Base-by-base conservation (phyloP, 768 basidiomycete genomes). In the Amanita rimosa region DNA sequence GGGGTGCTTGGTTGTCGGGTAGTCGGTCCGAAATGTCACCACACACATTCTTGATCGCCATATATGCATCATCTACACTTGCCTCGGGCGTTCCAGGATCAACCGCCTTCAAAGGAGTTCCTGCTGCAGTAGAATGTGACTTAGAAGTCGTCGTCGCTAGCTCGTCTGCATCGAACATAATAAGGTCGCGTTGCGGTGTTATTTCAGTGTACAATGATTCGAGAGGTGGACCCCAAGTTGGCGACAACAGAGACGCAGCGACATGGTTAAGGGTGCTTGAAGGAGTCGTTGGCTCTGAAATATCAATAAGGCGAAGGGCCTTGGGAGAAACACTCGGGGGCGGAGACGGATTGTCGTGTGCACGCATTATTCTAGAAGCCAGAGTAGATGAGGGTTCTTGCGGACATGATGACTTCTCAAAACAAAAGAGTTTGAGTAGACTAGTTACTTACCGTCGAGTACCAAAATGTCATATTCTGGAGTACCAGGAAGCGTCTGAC, bases 381-480 rank as follows among this genome's bases (percentile, higher is more conserved):
- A 89, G 66, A 4, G 72, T 70, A 48, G 83, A 81, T 2, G 83
- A 75, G 7, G 83, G 84, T 58, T 87, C 85, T 78, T 53, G 14
- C 17, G 19, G 37, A 33, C 36, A 45, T 55, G 39, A 40, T 43
- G 38, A 52, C 35, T 50, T 42, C 46, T 31, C 49, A 24, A 44
- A 26, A 31, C 13, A 31, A 14, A 45, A 31, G n/a, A 41, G 40
- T 33, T n/a, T 10, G 48, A 37, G 33, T 45, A 44, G 46, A 52
- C 35, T 43, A 33, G 10, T 47, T 14, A 54, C 74, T 69, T 63
- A 70, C 79, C 79, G 53, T 75, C 72, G 33, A 58, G 64, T 24
- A 68, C 52, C 55, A 66, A 57, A 37, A 53, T 53, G 36, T 72
- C 69, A 48, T 67, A 66, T 54, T 73, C 73, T n/a, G 77, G 77